Base-by-base conservation (phyloP, 345 rosid genomes). In the Pugionium cornutum region DNA sequence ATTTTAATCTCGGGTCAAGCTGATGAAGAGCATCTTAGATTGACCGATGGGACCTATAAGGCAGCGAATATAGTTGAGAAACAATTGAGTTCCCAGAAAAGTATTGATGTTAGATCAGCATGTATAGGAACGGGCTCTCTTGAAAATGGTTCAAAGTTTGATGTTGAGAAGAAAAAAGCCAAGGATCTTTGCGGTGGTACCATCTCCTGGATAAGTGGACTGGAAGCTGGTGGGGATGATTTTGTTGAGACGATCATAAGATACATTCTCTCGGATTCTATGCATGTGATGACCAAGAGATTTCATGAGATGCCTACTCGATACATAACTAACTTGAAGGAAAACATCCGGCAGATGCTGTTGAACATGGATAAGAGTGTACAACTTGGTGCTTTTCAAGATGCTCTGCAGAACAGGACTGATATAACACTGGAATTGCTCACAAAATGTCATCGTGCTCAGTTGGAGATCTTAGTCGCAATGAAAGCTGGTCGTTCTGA, bases 391-490 rank as follows among this genome's bases (percentile, higher is more conserved):
- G 81, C 83, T 44, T 76, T 72, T 60, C 92, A 78, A 73, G 82
- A 76, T 58, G 83, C 86, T 7, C 72, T 94, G 59, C 90, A 66
- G 58, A 80, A 69, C 81, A 78, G 85, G 68, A 77, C 88, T 67
- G 97, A 87, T 58, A 75, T 88, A 32, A 79, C 84, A 36, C 45
- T 80, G 66, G 95, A 88, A 31, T 61, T 74, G 78, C 80, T 94
- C 31, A 46, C 67, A 51, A 85, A 86, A 65, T 75, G 82, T 25
- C 95, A 94, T 78, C 81, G 86, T 6, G 62, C 77, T 80, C 99
- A 94, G 74, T 77, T 94, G 75, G 96, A 88, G 73, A 87, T 88
- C 73, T 69, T 90, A 86, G 91, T 86, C 34, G 89, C 97, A 34
- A 65, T 94, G 61, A 88, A 79, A 83, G 77, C 91, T 30, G 91